phyloP scores from a whole-genome alignment of 75 land plant species.

The Azolla pinnata region DNA sequence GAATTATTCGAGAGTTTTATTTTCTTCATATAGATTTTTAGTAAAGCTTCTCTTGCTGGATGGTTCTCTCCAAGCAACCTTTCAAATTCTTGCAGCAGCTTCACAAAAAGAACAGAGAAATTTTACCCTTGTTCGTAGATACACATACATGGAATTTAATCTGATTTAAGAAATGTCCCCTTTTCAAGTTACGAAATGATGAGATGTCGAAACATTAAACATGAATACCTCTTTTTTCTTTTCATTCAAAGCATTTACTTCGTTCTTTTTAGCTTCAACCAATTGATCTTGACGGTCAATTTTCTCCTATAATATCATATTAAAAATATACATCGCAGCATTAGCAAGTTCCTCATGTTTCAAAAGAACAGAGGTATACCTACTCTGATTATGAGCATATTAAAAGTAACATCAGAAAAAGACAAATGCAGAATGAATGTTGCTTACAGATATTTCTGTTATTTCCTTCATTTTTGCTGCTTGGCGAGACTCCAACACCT shows the following conservation, averaged over 20 bases:
- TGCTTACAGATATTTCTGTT: constrained; percentile 19
- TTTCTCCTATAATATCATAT: constrained; percentile 15
- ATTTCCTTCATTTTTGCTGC: constrained; percentile 12
- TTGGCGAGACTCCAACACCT: constrained; percentile 16
- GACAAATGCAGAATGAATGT: neutral
- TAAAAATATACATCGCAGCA: neutral
- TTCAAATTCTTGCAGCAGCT: constrained; percentile 19
- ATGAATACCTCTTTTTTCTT: constrained; percentile 19
- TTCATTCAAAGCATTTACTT: constrained; percentile 11
- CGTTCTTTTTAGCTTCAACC: constrained; percentile 18
- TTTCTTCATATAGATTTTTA: constrained; percentile 14
- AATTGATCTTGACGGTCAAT: constrained; percentile 19
- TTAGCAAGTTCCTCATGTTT: neutral
- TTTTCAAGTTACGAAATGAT: neutral
- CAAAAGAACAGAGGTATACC: too few relatives aligned
- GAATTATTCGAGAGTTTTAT: constrained; percentile 16
- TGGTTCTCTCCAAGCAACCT: constrained; percentile 16
- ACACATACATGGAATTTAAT: too few relatives aligned
- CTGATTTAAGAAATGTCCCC: neutral
- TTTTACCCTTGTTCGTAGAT: too few relatives aligned
- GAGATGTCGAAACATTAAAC: too few relatives aligned
- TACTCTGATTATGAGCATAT: too few relatives aligned
- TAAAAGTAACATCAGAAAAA: neutral
- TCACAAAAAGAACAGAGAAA: constrained; percentile 4
- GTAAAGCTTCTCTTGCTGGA: constrained; percentile 22